Percentiles rank a stretch among this genome's conserved stretches.
These are phyloP conservation scores for Solanum okadae DNA, from an alignment of 257 asterid species.

Conservation along the genomic window DNA sequence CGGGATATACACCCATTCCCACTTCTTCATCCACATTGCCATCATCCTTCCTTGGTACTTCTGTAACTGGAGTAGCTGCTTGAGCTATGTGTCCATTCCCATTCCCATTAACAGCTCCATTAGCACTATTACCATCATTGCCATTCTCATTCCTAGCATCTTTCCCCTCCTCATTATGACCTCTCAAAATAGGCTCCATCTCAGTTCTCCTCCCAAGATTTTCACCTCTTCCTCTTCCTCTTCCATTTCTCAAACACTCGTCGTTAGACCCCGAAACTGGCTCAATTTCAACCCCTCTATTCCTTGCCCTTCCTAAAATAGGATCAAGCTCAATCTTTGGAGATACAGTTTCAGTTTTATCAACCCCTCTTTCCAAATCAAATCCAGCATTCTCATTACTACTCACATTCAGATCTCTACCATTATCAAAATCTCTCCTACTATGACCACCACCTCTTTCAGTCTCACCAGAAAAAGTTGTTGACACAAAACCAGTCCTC, in stretches of 20 bases:
- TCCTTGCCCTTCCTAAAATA: constrained; percentile 69
- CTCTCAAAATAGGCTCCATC: constrained; percentile 16
- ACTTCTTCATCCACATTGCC: constrained; percentile 27
- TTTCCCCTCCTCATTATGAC: constrained; percentile 17
- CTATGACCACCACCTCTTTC: constrained; percentile 31
- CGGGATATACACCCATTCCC: constrained; percentile 25
- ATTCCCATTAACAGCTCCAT: not conserved
- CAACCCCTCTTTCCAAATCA: constrained; percentile 64
- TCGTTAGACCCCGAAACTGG: constrained; percentile 25
- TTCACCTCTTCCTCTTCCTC: constrained; percentile 10
- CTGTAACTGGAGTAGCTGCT: constrained; percentile 23
- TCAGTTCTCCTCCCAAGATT: constrained; percentile 19
- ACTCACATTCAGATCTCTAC: constrained; percentile 19
- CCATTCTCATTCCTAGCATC: constrained; percentile 27
- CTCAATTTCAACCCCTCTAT: constrained; percentile 55
- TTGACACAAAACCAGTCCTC: constrained; percentile 85
- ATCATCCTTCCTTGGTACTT: constrained; percentile 34
- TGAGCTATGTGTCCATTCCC: constrained; percentile 22
- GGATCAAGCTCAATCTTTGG: constrained; percentile 89
- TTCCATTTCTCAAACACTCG: constrained; percentile 24
- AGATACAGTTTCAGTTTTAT: constrained; percentile 49
- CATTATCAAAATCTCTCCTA: constrained; percentile 32
- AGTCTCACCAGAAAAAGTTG: constrained; percentile 68
- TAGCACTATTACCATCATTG: constrained; percentile 3
- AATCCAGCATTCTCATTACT: constrained; percentile 9